Percentiles rank a stretch among this genome's conserved stretches.
These are phyloP conservation scores for Curvularia sp. DNA, from an alignment of 2,329 filamentous ascomycete genomes.

Conservation along the genomic window DNA sequence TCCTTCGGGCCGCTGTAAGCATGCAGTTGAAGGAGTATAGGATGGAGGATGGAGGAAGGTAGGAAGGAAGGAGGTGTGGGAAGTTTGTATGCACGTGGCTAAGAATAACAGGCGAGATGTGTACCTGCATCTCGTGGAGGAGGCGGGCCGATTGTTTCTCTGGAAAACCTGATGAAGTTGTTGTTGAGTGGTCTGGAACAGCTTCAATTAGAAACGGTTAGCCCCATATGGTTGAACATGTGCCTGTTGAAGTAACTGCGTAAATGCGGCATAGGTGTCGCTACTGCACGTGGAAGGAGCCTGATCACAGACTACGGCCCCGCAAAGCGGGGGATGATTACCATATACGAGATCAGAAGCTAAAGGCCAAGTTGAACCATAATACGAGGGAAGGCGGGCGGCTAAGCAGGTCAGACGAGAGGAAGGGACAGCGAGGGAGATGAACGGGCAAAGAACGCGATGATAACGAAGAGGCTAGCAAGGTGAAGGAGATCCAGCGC, in stretches of 20 bases:
- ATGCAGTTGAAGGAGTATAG: neutral
- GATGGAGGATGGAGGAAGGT: neutral
- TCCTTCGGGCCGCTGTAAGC: conserved; percentile 5
- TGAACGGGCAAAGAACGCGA: neutral
- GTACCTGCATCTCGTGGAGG: conserved; percentile 26
- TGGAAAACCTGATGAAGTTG: conserved; percentile 4
- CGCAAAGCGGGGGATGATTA: conserved; percentile 6
- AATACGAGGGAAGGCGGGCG: conserved; percentile 33
- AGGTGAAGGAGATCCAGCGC: conserved; percentile 22
- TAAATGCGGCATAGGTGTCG: conserved; percentile 16
- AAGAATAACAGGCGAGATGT: conserved; percentile 25
- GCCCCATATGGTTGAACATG: conserved; percentile 19
- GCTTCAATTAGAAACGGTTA: conserved; percentile 35
- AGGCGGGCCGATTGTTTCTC: conserved; percentile 17
- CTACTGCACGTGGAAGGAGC: conserved; percentile 16
- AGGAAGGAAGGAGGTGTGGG: neutral
- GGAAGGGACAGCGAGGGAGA: conserved; percentile 6
- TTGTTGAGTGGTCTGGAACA: conserved; percentile 2
- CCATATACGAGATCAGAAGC: conserved; percentile 19
- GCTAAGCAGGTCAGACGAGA: conserved; percentile 42
- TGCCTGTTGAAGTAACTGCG: conserved; percentile 13
- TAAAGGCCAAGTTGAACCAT: conserved; percentile 6
- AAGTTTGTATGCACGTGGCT: conserved; percentile 7
- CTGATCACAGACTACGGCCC: conserved; percentile 15
- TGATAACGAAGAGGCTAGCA: conserved; percentile 21